phyloP scores from a whole-genome alignment of 805 yeast species.

The Komagataella populi region DNA sequence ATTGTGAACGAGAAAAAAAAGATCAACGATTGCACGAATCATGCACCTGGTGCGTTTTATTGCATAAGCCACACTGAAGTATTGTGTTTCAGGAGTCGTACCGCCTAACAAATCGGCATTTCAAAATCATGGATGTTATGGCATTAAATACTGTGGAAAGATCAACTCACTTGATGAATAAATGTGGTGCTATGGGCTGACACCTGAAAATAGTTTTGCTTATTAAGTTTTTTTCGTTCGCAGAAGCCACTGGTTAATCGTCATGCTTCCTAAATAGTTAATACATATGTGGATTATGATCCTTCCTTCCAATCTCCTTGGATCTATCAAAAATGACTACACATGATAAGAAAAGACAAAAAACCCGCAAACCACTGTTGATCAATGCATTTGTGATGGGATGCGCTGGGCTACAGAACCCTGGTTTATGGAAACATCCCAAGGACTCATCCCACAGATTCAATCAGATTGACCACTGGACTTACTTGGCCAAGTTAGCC shows the following conservation, averaged over 20 bases:
- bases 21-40: background rate
- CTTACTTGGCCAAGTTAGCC: slow-evolving; percentile 21
- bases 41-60: background rate
- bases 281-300: background rate
- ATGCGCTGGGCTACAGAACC: slow-evolving; percentile 9
- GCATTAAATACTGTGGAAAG: background rate
- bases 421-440: slow-evolving; percentile 22
- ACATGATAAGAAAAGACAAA: background rate
- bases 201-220: background rate
- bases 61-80: background rate
- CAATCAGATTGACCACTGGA: slow-evolving; percentile 19
- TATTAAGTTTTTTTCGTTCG: background rate
- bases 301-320: background rate
- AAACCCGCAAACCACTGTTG: slow-evolving; percentile 3
- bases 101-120: background rate
- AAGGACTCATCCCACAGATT: slow-evolving; percentile 17
- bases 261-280: background rate
- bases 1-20: too few species aligned
- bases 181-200: background rate
- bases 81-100: background rate
- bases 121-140: background rate
- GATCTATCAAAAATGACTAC: background rate
- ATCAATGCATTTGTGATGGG: slow-evolving; percentile 24
- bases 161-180: background rate
- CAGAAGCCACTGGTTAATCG: background rate